Base-by-base conservation (phyloP, 768 basidiomycete species). In the Podaxis rugospora region DNA sequence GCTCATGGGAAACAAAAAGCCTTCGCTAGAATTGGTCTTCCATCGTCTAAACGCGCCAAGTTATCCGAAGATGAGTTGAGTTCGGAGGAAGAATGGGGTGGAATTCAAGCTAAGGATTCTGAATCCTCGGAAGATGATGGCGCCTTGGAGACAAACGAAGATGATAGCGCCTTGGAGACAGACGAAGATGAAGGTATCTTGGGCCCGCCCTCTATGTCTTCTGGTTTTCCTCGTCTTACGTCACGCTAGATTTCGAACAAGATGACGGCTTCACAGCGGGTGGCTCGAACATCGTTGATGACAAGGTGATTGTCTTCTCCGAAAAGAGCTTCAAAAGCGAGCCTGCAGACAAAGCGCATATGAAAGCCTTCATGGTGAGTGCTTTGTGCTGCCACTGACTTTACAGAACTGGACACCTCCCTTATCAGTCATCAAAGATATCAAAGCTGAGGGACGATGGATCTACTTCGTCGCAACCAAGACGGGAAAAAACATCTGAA, bases 281-380 rank as follows among this genome's bases (percentile, higher is more conserved):
- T 44, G 74, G 69, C 44, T 67, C 28, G 70, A 21, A 49, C 49
- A 46, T 69, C 65, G 7, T 64, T 66, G 51, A 75, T 79, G 61
- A 21, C 25, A 75, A 82, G 56, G 78, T 90, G 14, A 78, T 87
- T 0, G 78, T 90, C 0, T 92, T 90, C 70, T 70, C 68, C 46
- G 65, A 58, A 66, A 59, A 65, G 65, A 37, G 66, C 62, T 36
- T 56, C 69, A 23, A 63, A 70, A 63, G 64, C 49, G 60, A 55
- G 40, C 64, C 66, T 44, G 66, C 63, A 18, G 66, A 70, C 10
- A 84, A 77, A 70, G 72, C 76, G 3, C 79, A 82, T 50, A 81
- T 75, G 71, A 90, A 82, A 68, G 79, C 86, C 0, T 93, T 93
- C 69, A 92, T 93, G 91, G 92, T 91, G 67, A 59, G 76, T 68